Percentiles rank a stretch among this genome's conserved stretches.
These are phyloP conservation scores for Lophiotrema nucula DNA, from an alignment of 495 filamentous ascomycete species.

Conservation along the genomic window DNA sequence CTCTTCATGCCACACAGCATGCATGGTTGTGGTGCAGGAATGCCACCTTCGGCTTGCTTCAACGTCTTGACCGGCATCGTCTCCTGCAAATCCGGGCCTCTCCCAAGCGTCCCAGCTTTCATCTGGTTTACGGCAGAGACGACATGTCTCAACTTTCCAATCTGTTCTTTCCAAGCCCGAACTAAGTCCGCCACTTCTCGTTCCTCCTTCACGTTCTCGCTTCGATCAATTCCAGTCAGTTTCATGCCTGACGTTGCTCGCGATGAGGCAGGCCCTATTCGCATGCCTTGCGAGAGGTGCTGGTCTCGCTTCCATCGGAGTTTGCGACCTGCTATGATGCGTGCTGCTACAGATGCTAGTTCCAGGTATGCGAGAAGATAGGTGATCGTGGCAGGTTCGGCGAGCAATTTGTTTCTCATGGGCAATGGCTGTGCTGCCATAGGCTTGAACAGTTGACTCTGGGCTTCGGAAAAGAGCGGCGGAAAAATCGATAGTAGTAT, in stretches of 20 bases:
- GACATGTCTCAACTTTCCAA: constrained; percentile 61
- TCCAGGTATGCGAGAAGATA: constrained; percentile 51
- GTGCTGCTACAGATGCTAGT: constrained; percentile 62
- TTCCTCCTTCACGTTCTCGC: constrained; percentile 78
- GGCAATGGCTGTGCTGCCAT: constrained; percentile 32
- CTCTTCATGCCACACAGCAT: constrained; percentile 83
- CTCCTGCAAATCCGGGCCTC: constrained; percentile 68
- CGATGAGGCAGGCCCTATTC: constrained; percentile 69
- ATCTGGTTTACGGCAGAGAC: constrained; percentile 51
- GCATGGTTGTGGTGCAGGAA: constrained; percentile 74
- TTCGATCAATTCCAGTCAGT: constrained; percentile 74
- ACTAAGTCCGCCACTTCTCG: constrained; percentile 80
- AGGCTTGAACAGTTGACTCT: constrained; percentile 39
- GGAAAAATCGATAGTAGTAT: constrained; percentile 76
- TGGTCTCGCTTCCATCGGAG: constrained; percentile 87
- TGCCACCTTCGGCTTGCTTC: constrained; percentile 56
- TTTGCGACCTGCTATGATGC: constrained; percentile 81
- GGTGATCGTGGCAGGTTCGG: constrained; percentile 52
- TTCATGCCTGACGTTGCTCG: constrained; percentile 72
- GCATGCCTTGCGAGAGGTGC: constrained; percentile 82
- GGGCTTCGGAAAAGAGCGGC: constrained; percentile 55
- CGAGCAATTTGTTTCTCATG: constrained; percentile 54
- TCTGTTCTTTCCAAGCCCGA: constrained; percentile 65
- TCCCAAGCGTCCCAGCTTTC: constrained; percentile 26
- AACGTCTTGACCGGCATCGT: constrained; percentile 58